A percentile compares a stretch with the other conserved stretches of the same genome.
phyloP scores from a whole-genome alignment of 1,139 yeast species.

The Saccharomycopsis hybrid region DNA sequence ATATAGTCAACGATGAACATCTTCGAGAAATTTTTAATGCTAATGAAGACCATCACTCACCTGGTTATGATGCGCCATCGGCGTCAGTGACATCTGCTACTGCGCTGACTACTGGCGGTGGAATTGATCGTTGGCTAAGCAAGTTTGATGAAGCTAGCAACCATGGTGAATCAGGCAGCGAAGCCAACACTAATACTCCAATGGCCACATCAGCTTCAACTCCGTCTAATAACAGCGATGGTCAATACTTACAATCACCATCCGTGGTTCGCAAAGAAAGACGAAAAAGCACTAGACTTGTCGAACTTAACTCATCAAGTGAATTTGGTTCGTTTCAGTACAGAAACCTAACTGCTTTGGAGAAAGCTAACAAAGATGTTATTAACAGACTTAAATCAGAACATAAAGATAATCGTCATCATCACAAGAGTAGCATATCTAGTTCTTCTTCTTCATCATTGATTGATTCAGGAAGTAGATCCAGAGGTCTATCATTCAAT shows the following conservation, averaged over 20 bases:
- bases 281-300: constrained; percentile 41
- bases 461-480: constrained; percentile 12
- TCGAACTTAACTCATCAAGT: constrained; percentile 52
- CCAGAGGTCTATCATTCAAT: constrained; percentile 19
- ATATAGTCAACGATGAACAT: constrained; percentile 17
- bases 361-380: constrained; percentile 89
- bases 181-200: constrained; percentile 13
- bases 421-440: constrained; percentile 26
- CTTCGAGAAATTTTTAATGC: constrained; percentile 15
- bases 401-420: constrained; percentile 44
- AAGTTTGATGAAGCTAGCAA: constrained; percentile 21
- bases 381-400: constrained; percentile 81
- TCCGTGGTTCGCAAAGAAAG: constrained; percentile 44
- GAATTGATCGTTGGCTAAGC: constrained; percentile 13
- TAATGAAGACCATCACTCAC: constrained; percentile 12
- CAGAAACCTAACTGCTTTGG: constrained; percentile 82
- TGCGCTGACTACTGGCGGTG: constrained; percentile 5
- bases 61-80: constrained; percentile 3
- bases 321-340: constrained; percentile 95
- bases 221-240: background rate
- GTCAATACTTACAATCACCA: constrained; percentile 14
- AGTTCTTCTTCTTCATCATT: constrained; percentile 33
- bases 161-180: constrained; percentile 21
- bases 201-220: background rate
- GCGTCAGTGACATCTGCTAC: background rate